These are phyloP conservation scores for Cryptosporidium meleagridis DNA, from an alignment of 169 alveolate species.

Conservation along the genomic window DNA sequence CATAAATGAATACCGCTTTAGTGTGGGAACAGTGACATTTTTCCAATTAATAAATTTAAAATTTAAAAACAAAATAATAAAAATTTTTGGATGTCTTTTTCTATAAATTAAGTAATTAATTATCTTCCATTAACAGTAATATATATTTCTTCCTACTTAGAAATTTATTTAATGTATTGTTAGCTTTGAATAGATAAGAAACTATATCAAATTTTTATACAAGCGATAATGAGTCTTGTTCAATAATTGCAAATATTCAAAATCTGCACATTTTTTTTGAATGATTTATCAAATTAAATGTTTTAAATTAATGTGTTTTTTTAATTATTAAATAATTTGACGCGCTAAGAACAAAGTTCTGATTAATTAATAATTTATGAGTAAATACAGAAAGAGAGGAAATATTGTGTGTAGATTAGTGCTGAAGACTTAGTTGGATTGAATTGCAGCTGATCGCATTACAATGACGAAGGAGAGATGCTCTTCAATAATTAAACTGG, in stretches of 20 bases:
- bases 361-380: background rate
- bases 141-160: background rate
- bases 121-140: background rate
- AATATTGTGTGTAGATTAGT: background rate
- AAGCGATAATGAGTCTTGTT: no score
- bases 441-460: background rate
- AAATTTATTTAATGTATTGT: no score
- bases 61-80: background rate
- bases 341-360: background rate
- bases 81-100: background rate
- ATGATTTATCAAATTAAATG: no score
- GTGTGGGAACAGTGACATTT: slow-evolving; percentile 30
- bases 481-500: slow-evolving; percentile 7
- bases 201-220: no score
- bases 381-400: background rate
- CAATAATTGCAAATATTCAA: no score
- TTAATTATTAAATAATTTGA: background rate
- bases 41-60: background rate
- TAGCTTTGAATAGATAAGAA: background rate
- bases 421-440: background rate
- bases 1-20: slow-evolving; percentile 11
- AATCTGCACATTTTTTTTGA: background rate
- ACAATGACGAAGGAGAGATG: slow-evolving; percentile 20
- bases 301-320: no score
- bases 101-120: no score